A percentile compares a stretch with the other conserved stretches of the same genome.
Evolutionary conservation across 768 basidiomycete genomes (phyloP).

Genomic region (Fomitopsis serialis): DNA sequence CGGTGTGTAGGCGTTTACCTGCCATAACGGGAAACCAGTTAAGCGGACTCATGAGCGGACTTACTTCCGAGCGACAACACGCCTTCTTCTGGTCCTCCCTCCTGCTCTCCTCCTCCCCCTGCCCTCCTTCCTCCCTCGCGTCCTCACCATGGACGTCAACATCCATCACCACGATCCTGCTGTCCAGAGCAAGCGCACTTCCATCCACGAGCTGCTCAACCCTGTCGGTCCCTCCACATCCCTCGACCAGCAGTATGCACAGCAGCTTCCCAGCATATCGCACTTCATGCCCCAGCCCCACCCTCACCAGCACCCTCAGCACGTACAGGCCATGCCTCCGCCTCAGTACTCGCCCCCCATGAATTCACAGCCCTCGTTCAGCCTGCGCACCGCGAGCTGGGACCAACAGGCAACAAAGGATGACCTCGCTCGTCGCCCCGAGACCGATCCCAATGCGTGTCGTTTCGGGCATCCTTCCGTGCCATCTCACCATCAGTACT

Average conservation of each 20-base stretch:
- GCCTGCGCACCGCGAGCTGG: conserved; percentile 64
- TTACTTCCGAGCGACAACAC: not conserved
- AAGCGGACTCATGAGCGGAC: conserved; percentile 3
- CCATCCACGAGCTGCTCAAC: conserved; percentile 46
- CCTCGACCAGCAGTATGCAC: conserved; percentile 24
- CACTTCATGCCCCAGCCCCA: conserved; percentile 22
- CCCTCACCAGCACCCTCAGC: conserved; percentile 22
- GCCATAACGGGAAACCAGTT: not conserved
- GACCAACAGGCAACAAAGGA: conserved; percentile 33
- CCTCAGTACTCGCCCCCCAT: conserved; percentile 13
- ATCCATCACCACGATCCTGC: conserved; percentile 35
- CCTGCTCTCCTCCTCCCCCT: not conserved
- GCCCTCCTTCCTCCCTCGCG: conserved; percentile 8
- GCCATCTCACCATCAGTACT: conserved; percentile 16
- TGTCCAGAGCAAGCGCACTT: conserved; percentile 38
- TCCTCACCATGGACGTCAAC: conserved; percentile 26
- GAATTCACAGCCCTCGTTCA: conserved; percentile 27
- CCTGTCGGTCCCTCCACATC: conserved; percentile 34
- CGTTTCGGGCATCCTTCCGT: conserved; percentile 28
- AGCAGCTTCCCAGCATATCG: conserved; percentile 19
- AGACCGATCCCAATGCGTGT: conserved; percentile 27
- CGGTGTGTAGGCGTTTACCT: not conserved
- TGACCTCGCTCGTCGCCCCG: conserved; percentile 30
- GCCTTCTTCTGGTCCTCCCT: not conserved
- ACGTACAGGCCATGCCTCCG: conserved; percentile 4